Evolutionary conservation across 2,329 filamentous ascomycete species (phyloP), one percentile per base, ranked within the genome.

Genomic region (Colletotrichum ledebouriae): DNA sequence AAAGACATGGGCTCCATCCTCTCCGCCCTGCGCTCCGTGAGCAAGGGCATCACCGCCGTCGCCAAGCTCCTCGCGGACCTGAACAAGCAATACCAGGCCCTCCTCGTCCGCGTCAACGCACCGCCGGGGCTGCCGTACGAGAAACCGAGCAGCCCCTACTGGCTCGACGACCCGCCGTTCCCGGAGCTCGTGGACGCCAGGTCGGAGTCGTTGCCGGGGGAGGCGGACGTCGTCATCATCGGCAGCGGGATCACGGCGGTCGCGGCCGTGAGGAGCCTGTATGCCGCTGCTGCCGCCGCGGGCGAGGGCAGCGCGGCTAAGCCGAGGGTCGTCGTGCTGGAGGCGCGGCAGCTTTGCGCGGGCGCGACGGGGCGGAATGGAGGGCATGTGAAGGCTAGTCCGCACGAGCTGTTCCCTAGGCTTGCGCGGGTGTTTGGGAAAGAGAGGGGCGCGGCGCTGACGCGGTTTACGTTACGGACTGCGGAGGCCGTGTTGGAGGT

Each of bases 321-420:
- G 20, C 71, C 63, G 25, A 67, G 70, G 17, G 75, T 87, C 4
- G 78, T 84, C 2, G 80, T 87, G 9, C 74, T 87, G n/a, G 86
- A 88, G 70, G 84, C 85, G 2, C 77, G 86, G 2, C 74, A 80
- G 47, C 72, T 84, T 7, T 85, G 83, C 70, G 82, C 81, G 10
- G 85, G 86, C 15, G 86, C 85, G 3, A 87, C 86, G 9, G 85
- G 83, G 1, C 79, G 86, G 56, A 87, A 87, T 69, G 85, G 84
- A 20, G 85, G 84, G 0, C 84, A 85, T 73, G 81, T 86, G 69
- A 85, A 86, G 73, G 74, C 77, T 29, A 75, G 76, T 3, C 81
- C 83, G 3, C 80, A 85, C 66, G 78, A 81, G 59, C 74, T 80
- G 49, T 85, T 83, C 58, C 72, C 74, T 2, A 67, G 65, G 3